Base-by-base conservation (phyloP, 257 asterid genomes). In the Scutellaria minor region DNA sequence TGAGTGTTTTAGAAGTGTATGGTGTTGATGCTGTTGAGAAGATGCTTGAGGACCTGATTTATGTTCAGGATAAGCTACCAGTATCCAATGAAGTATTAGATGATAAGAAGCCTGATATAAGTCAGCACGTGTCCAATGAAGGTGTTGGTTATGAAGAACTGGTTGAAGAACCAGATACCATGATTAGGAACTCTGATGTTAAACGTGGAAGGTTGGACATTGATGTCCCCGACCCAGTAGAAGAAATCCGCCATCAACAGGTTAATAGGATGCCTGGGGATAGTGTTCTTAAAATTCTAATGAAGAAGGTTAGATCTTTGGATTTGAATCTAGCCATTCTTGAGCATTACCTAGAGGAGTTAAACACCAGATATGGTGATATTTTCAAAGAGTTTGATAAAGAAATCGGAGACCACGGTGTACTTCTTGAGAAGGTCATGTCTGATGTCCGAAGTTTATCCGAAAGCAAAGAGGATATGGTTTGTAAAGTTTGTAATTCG, bases 21-120 rank as follows among this genome's bases (percentile, higher is more conserved):
- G 99, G 99, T 51, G 85, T 95, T 70, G 98, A 94, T 85, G 98
- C 97, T 52, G 89, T 94, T 48, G 98, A 94, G 86, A 94, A 82
- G 83, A 92, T 95, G 98, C 99, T 95, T 9, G 98, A 90, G 81
- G 99, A 95, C 80, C 83, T 92, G 20, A 75, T 88, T 50, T 89
- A 87, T 2, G 86, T 83, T 72, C 88, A 87, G 77, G 96, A 87
- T 61, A 93, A 85, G 78, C 65, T 73, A 35, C 58, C 78, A 10
- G 80, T 68, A 24, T 57, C 92, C 35, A 82, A 79, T 66, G 93
- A 81, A 80, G 35, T 78, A 55, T 64, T 51, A 47, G 81, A 54
- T 7, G 82, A 76, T 15, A 85, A 75, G 18, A 89, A 80, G 79
- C 68, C 84, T 61, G 68, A 70, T 60, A 55, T 86, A 47, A 68